Percentiles rank a stretch among this genome's conserved stretches.
Evolutionary conservation across 805 yeast species (phyloP).

Genomic region (Wickerhamomyces queroliae): DNA sequence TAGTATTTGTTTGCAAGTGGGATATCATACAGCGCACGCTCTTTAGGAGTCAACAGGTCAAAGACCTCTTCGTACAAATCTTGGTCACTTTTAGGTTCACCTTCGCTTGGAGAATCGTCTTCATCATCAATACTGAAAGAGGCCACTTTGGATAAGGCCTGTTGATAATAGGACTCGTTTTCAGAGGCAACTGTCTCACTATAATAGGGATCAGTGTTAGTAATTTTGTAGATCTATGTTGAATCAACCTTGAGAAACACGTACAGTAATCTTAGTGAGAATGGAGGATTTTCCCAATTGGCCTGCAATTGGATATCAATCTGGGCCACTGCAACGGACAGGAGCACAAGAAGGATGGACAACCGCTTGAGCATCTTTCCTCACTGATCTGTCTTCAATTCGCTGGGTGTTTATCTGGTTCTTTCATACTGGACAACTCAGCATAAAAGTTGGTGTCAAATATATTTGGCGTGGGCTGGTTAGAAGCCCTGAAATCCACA

Average conservation of each 20-base stretch:
- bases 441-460: too few relatives aligned
- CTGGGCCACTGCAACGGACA: slow-evolving; percentile 4
- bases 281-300: slow-evolving; percentile 24
- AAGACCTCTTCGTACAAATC: slow-evolving; percentile 14
- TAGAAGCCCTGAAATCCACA: too few relatives aligned
- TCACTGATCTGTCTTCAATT: too few relatives aligned
- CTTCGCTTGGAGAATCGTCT: slow-evolving; percentile 6
- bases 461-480: too few relatives aligned
- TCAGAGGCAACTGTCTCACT: slow-evolving; percentile 23
- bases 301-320: slow-evolving; percentile 18
- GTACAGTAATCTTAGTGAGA: slow-evolving; percentile 19
- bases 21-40: slow-evolving; percentile 16
- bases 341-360: not conserved
- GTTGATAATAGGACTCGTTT: slow-evolving; percentile 13
- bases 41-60: slow-evolving; percentile 11
- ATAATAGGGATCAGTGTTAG: slow-evolving; percentile 1
- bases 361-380: not conserved
- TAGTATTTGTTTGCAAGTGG: slow-evolving; percentile 32
- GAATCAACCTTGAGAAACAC: slow-evolving; percentile 3
- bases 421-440: too few relatives aligned
- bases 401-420: too few relatives aligned
- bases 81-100: slow-evolving; percentile 9
- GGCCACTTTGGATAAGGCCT: slow-evolving; percentile 6
- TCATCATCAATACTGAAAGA: slow-evolving; percentile 6
- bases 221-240: not conserved